A percentile compares a stretch with the other conserved stretches of the same genome.
These are phyloP conservation scores for Acacia melanoxylon DNA, from an alignment of 306 rosid genomes.

Conservation along the genomic window DNA sequence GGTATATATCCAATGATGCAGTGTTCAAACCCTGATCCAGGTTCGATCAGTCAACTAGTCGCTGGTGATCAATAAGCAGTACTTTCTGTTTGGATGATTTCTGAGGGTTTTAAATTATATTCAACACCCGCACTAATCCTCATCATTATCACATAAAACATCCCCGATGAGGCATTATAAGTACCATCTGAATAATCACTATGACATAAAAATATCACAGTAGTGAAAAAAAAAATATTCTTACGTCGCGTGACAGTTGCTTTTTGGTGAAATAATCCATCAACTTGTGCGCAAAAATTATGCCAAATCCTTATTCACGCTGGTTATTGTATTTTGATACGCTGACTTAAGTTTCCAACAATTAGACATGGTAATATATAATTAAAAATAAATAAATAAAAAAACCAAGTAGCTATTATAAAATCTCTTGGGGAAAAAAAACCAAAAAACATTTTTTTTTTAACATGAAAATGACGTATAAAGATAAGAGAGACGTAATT, in stretches of 20 bases:
- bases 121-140: background rate
- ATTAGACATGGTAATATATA: too few species aligned
- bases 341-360: background rate
- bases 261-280: background rate
- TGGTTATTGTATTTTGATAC: background rate
- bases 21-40: too few species aligned
- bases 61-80: background rate
- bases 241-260: background rate
- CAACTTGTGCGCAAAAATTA: background rate
- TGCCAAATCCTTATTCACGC: background rate
- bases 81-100: background rate
- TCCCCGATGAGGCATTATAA: background rate
- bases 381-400: too few species aligned
- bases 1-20: too few species aligned
- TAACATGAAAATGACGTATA: too few species aligned
- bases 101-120: background rate
- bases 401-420: too few species aligned
- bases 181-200: background rate
- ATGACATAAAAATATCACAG: background rate
- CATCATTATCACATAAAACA: background rate
- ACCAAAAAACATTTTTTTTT: too few species aligned
- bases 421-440: background rate
- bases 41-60: too few species aligned
- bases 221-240: too few species aligned
- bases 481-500: background rate